Evolutionary conservation across 345 rosid species (phyloP), one percentile per base, ranked within the genome.

Genomic region (Zanthoxylum bungeanum): DNA sequence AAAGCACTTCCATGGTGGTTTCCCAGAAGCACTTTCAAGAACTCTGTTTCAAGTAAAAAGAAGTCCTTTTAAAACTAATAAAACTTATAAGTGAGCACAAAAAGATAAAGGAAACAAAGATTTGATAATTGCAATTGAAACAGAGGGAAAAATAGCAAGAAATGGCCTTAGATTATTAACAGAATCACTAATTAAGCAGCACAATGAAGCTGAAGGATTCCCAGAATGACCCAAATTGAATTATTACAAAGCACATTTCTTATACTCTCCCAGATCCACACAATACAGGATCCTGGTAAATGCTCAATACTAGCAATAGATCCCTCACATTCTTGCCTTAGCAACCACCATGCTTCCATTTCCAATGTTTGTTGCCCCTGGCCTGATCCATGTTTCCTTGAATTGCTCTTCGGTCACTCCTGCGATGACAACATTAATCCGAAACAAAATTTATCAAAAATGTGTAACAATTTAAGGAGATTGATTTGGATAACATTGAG

Each of bases 361-460:
- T 24, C 87, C 83, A 62, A 85, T 78, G 44, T 75, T 83, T 52
- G 16, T 24, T 2, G 89, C 76, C 62, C 91, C 97, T 6, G 89
- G 78, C 84, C 91, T 89, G 0, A 87, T 91, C 97, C 97, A 89
- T 58, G 87, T 86, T 73, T 86, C 98, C 70, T 93, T 93, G 91
- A 96, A 93, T 69, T 93, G 98, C 75, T 93, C 98, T 80, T 96
- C 99, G 0, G 99, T 91, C 65, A 96, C 97, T 51, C 98, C 97
- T 96, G 73, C 60, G 24, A 17, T 37, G 55, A 55, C 46, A 22
- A 2, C 11, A 31, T 12, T 24, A n/a, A n/a, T n/a, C n/a, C n/a
- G 33, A 31, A 36, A 3, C 51, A 5, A 67, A 39, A 34, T 14
- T 60, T 64, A 7, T 40, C 22, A 33, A 39, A 6, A 21, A 25